phyloP scores from a whole-genome alignment of 1,139 yeast genomes.

The Spathaspora sp. region DNA sequence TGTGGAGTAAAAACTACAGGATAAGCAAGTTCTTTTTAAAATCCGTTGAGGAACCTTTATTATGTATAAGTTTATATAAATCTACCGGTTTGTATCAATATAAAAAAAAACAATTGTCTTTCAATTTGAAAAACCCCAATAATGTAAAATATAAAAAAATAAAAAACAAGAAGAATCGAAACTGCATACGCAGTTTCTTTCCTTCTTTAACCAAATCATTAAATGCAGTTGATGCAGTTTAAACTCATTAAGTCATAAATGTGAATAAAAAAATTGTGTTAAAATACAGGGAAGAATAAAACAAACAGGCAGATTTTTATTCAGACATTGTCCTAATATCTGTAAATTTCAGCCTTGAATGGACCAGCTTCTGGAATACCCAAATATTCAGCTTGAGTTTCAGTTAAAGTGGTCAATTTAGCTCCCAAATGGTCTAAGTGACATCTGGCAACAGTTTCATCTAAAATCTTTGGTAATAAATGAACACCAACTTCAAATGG shows the following conservation, averaged over 20 bases:
- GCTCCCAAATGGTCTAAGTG: conserved; percentile 97
- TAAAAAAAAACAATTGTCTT: conserved; percentile 5
- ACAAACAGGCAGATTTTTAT: conserved; percentile 14
- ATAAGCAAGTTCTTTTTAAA: not conserved
- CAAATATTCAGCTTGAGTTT: conserved; percentile 91
- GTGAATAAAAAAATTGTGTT: conserved; percentile 17
- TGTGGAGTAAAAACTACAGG: conserved; percentile 6
- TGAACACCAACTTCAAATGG: conserved; percentile 92
- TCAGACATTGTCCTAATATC: conserved; percentile 61
- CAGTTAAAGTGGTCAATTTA: conserved; percentile 74
- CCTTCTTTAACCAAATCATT: conserved; percentile 12
- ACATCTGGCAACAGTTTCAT: conserved; percentile 97
- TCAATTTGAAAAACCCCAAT: conserved; percentile 9
- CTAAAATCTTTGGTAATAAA: conserved; percentile 96
- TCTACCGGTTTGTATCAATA: conserved; percentile 12
- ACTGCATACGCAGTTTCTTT: not conserved
- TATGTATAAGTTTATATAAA: conserved; percentile 12
- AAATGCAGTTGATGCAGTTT: conserved; percentile 52
- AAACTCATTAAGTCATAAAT: conserved; percentile 18
- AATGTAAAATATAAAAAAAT: conserved; percentile 5
- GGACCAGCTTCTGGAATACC: conserved; percentile 95
- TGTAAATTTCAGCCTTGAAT: conserved; percentile 97
- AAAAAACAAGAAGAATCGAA: conserved; percentile 4
- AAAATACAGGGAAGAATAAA: conserved; percentile 15
- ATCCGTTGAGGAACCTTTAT: conserved; percentile 14